A percentile compares a stretch with the other conserved stretches of the same genome.
Evolutionary conservation across 768 basidiomycete genomes (phyloP).

Genomic region (Kwoniella bestiolae): DNA sequence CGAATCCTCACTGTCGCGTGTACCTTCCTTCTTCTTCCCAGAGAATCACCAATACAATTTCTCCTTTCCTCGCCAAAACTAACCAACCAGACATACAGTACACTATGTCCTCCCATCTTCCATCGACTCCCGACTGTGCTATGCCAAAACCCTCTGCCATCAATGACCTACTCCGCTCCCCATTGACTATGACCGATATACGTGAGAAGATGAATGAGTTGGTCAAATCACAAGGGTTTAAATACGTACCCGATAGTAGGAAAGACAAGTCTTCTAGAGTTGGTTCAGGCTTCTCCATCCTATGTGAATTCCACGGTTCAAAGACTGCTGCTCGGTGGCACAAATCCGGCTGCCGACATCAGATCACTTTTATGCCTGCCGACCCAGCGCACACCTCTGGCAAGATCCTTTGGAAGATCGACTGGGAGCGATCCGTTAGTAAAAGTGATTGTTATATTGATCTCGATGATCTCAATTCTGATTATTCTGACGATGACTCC

Average conservation of each 20-base stretch:
- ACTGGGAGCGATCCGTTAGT: neutral
- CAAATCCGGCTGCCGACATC: conserved; percentile 3
- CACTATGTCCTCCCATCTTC: too few species aligned
- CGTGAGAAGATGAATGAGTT: neutral
- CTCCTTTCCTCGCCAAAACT: too few species aligned
- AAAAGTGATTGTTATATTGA: neutral
- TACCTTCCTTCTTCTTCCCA: too few species aligned
- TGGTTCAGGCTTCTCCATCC: neutral
- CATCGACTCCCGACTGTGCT: too few species aligned
- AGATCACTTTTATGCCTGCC: neutral
- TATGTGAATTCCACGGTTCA: neutral
- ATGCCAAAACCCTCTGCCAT: too few species aligned
- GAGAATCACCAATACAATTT: too few species aligned
- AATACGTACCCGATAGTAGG: neutral
- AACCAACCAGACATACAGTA: too few species aligned
- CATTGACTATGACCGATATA: too few species aligned
- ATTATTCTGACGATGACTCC: too few species aligned
- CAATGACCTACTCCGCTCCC: too few species aligned
- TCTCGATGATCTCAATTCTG: neutral
- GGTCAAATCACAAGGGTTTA: neutral
- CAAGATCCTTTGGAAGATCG: neutral
- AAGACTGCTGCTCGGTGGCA: neutral
- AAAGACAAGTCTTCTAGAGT: neutral
- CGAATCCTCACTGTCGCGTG: too few species aligned
- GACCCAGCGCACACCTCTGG: neutral